Evolutionary conservation across 2,329 filamentous ascomycete species (phyloP), one percentile per base, ranked within the genome.

Genomic region (Ceratocystis alfenasii): DNA sequence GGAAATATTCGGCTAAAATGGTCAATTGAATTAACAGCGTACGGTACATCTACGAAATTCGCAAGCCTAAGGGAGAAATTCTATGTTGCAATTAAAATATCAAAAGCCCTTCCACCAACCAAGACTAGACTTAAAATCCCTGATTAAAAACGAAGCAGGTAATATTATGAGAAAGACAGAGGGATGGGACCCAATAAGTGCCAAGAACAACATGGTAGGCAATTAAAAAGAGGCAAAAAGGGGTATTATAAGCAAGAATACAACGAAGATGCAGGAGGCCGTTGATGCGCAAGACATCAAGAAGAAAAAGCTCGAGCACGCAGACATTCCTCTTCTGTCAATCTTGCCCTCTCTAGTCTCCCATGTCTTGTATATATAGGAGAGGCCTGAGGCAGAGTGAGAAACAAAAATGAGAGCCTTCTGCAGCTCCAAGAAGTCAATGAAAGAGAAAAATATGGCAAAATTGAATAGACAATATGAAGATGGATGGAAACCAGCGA

Each of bases 161-260:
- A 10, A 53, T 53, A 53, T 22, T 53, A 53, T 53, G 48, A 28
- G 25, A 12, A 53, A 25, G 25, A 25, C 20, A 15, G 12, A 41
- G 2, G 48, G 2, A 5, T 28, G 48, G 20, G 25, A 53, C 22
- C 30, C 60, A 30, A 41, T 17, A 48, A 4, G 36, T 22, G n/a
- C 28, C 28, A 50, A 50, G 30, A 63, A 46, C 3, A 63, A 20
- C 12, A 63, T 33, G 45, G 25, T 25, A 8, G 20, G 44, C 41
- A 41, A 63, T 57, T 48, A 48, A 64, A 63, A 36, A 46, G 28
- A 62, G 75, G 74, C 70, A 69, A 70, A 72, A 67, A 68, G 73
- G 74, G 74, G 71, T 71, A 69, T 81, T 80, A 78, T 80, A 81
- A 79, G 81, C 81, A 74, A 79, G 81, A 69, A 50, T 55, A 66